Conservation (phyloP, 805 yeast species). For the Ogataea henricii region DNA sequence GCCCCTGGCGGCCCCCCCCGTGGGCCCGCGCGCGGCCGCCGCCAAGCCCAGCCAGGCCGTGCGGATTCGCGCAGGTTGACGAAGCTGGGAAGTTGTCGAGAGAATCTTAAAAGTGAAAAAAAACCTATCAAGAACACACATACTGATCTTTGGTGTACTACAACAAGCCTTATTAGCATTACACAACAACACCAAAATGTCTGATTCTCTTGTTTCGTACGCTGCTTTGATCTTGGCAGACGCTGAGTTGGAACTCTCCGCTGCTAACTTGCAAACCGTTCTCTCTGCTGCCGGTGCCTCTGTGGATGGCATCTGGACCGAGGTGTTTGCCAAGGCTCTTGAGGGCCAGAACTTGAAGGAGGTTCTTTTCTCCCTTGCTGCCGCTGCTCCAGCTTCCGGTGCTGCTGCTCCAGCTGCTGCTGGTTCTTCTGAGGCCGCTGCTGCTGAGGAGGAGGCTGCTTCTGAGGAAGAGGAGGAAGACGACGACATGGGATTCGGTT, state of each 20-base stretch:
- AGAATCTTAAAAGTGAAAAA: too few relatives aligned
- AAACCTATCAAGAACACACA: neutral
- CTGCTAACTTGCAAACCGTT: conserved; percentile 79
- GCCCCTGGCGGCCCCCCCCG: neutral
- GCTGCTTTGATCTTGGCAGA: conserved; percentile 99
- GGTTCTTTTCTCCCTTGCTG: conserved; percentile 58
- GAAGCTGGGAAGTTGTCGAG: neutral
- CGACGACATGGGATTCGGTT: conserved; percentile 94
- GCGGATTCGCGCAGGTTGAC: neutral
- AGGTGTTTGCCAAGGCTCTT: conserved; percentile 85
- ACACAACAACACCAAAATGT: conserved; percentile 49
- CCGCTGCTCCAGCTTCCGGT: conserved; percentile 76
- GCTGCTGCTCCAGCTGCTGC: conserved; percentile 66
- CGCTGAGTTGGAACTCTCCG: conserved; percentile 84
- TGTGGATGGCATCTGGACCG: conserved; percentile 84
- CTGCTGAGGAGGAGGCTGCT: conserved; percentile 60
- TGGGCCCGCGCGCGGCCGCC: neutral
- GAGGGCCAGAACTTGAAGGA: conserved; percentile 83
- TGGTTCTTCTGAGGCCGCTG: conserved; percentile 64
- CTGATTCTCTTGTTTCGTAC: conserved; percentile 94
- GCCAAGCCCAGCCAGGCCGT: neutral
- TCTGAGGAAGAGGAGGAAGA: conserved; percentile 58
- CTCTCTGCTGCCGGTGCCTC: conserved; percentile 81
- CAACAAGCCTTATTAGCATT: neutral
- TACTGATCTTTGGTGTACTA: neutral